Conservation (phyloP, 2,329 filamentous ascomycete genomes). For the Apiospora rasikravindrae region DNA sequence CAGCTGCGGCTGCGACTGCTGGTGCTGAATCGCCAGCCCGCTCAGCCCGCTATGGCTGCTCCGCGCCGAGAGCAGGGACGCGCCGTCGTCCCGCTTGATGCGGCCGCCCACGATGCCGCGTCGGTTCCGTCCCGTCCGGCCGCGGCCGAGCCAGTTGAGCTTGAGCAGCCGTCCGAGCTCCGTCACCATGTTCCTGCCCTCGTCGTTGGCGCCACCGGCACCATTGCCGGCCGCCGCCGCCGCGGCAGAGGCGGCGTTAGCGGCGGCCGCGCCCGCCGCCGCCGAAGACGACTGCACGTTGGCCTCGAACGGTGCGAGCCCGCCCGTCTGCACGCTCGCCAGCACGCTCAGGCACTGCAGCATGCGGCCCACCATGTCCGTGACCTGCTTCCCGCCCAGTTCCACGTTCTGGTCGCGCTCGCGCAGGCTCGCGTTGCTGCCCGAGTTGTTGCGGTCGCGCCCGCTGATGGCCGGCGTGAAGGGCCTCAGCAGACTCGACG, state of each 20-base stretch:
- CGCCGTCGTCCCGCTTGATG: slow-evolving; percentile 47
- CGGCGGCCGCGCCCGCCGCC: slow-evolving; percentile 21
- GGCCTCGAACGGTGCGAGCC: slow-evolving; percentile 18
- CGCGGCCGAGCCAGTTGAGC: slow-evolving; percentile 94
- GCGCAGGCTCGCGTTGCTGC: slow-evolving; percentile 30
- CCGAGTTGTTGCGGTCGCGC: slow-evolving; percentile 18
- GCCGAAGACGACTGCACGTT: slow-evolving; percentile 25
- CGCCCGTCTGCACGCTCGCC: slow-evolving; percentile 65
- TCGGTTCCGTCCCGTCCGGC: slow-evolving; percentile 85
- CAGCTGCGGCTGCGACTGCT: neutral
- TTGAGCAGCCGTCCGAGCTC: slow-evolving; percentile 87
- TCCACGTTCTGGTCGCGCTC: slow-evolving; percentile 64
- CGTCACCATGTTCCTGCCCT: slow-evolving; percentile 78
- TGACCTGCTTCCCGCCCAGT: slow-evolving; percentile 75
- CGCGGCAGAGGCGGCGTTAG: slow-evolving; percentile 40
- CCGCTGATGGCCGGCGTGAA: slow-evolving; percentile 49
- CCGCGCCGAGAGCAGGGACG: neutral
- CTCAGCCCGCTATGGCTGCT: slow-evolving; percentile 10
- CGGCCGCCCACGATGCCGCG: slow-evolving; percentile 83
- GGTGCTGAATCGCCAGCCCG: slow-evolving; percentile 16
- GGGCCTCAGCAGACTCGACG: slow-evolving; percentile 50
- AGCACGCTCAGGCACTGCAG: slow-evolving; percentile 94
- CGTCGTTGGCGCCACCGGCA: slow-evolving; percentile 55
- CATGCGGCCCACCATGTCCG: slow-evolving; percentile 94
- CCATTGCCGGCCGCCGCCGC: slow-evolving; percentile 36